Conservation (phyloP, 2,329 filamentous ascomycete species). For the Reticulascus tulasneorum region DNA sequence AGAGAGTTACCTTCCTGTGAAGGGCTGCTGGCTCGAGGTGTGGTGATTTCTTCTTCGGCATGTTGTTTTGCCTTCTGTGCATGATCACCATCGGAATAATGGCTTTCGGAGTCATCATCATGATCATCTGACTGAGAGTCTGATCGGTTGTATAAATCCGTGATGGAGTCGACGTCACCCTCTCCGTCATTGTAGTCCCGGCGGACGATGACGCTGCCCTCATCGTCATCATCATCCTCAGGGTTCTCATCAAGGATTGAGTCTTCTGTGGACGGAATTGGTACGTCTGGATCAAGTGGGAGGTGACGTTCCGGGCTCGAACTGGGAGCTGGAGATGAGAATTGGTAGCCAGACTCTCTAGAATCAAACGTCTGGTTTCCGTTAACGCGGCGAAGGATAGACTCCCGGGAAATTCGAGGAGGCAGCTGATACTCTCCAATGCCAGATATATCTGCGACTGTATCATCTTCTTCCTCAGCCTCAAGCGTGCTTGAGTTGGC, state of each 20-base stretch:
- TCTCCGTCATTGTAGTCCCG: constrained; percentile 58
- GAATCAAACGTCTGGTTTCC: constrained; percentile 58
- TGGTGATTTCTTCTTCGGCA: constrained; percentile 44
- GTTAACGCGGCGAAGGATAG: constrained; percentile 85
- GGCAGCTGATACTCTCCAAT: constrained; percentile 64
- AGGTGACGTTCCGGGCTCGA: constrained; percentile 53
- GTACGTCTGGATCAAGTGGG: constrained; percentile 78
- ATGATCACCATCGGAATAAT: constrained; percentile 44
- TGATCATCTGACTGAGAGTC: constrained; percentile 43
- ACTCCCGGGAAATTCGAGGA: constrained; percentile 84
- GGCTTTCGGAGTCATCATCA: constrained; percentile 51
- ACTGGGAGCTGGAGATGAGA: constrained; percentile 57
- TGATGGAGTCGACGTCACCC: constrained; percentile 62
- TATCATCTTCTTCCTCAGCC: constrained; percentile 53
- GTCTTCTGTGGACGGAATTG: constrained; percentile 82
- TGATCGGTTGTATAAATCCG: constrained; percentile 60
- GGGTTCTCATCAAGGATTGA: constrained; percentile 50
- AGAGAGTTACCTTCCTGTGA: constrained; percentile 18
- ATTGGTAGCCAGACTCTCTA: constrained; percentile 59
- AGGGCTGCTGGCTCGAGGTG: constrained; percentile 45
- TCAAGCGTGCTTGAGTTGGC: constrained; percentile 22
- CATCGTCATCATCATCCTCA: constrained; percentile 43
- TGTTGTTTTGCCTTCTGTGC: too few relatives aligned
- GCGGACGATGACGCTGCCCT: constrained; percentile 64
- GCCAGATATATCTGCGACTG: constrained; percentile 55